Evolutionary conservation across 768 basidiomycete species (phyloP), one percentile per base, ranked within the genome.

Genomic region (Phaffia australis): DNA sequence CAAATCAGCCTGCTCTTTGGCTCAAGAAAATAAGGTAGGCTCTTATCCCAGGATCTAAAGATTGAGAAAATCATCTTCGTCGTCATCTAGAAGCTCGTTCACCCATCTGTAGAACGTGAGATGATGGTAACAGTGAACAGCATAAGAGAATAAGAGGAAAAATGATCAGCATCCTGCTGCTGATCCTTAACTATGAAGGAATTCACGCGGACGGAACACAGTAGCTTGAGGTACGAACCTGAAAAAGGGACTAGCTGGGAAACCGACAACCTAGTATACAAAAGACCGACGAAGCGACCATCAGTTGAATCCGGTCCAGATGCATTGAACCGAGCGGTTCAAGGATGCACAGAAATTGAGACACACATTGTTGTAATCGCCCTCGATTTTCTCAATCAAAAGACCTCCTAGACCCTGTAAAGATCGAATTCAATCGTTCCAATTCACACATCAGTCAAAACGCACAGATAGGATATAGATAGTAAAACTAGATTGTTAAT

Each of bases 381-480:
- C 92, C 59, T 94, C 88, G 27, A 95, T 82, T 72, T 88, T 88
- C 60, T 88, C 81, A 62, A 97, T 78, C 50, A 98, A 79, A 55
- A 90, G 66, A 3, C 86, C 87, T 0, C 94, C 94, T 1, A 87
- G 78, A 1, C 90, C 89, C 57, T 42, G 61, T 42, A 27, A 62
- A 60, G 59, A 16, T 16, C 16, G 16, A 51, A 23, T 16, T 51
- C 23, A 51, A 71, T 87, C 89, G 63, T 29, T 56, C 15, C 27
- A 56, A 21, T 49, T 52, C 25, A n/a, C 47, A 51, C n/a, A 29
- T 35, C 32, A 15, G 50, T 15, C 32, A n/a, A n/a, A n/a, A n/a
- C n/a, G n/a, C n/a, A n/a, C n/a, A n/a, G n/a, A n/a, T n/a, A n/a
- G n/a, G n/a, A n/a, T n/a, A n/a, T n/a, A n/a, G n/a, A n/a, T n/a